Conservation (phyloP, 2,329 filamentous ascomycete species). For the Gyromitra esculenta region DNA sequence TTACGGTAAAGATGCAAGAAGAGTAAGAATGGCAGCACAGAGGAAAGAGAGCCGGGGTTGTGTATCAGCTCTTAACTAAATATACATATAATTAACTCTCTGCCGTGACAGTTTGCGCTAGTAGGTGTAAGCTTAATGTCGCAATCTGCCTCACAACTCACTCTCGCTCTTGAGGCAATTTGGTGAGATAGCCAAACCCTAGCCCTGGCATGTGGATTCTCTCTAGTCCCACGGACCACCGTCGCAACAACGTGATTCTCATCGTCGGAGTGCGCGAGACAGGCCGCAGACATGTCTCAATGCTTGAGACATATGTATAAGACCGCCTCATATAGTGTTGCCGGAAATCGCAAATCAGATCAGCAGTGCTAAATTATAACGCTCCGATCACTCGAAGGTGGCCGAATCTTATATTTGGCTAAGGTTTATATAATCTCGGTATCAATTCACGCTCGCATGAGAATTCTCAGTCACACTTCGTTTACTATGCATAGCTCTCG, state of each 20-base stretch:
- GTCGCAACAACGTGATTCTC: constrained; percentile 14
- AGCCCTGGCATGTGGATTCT: constrained; percentile 15
- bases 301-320: constrained; percentile 35
- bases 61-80: not conserved
- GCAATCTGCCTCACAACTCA: constrained; percentile 5
- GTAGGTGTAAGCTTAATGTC: not conserved
- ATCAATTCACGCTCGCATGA: no score
- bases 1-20: not conserved
- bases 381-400: constrained; percentile 4
- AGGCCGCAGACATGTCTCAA: constrained; percentile 23
- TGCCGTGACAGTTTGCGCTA: not conserved
- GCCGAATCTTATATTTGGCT: not conserved
- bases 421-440: not conserved
- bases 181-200: constrained; percentile 16
- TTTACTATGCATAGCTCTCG: not conserved
- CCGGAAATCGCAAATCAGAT: constrained; percentile 25
- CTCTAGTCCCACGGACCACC: not conserved
- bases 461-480: not conserved
- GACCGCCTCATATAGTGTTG: constrained; percentile 34
- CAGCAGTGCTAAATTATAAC: not conserved
- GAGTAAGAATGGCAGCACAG: not conserved
- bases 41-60: not conserved
- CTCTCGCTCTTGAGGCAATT: not conserved
- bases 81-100: not conserved
- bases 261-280: constrained; percentile 34